phyloP scores from a whole-genome alignment of 225 moss, liverwort and hornwort genomes.

The Polytrichum commune region DNA sequence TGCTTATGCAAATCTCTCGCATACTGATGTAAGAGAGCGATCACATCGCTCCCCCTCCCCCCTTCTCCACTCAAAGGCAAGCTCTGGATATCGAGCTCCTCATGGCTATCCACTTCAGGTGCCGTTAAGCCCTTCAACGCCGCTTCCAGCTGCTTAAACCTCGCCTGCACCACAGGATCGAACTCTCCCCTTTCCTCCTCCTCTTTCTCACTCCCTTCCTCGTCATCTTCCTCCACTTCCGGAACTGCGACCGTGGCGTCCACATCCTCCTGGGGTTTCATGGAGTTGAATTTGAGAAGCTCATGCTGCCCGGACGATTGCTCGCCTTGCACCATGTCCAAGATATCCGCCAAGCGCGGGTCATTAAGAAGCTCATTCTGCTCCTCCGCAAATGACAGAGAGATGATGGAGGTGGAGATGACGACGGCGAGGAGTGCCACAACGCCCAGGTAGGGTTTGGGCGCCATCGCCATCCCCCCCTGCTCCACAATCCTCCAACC shows the following conservation, averaged over 20 bases:
- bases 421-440: too few species aligned
- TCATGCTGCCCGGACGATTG: background rate
- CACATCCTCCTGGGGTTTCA: background rate
- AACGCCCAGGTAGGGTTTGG: too few species aligned
- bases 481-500: too few species aligned
- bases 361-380: too few species aligned
- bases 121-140: conserved; percentile 28
- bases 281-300: background rate
- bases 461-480: too few species aligned
- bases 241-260: background rate
- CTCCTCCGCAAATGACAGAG: too few species aligned
- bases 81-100: conserved; percentile 16
- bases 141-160: conserved; percentile 40
- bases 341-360: too few species aligned
- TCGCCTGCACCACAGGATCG: conserved; percentile 28
- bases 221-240: background rate
- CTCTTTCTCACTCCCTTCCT: background rate
- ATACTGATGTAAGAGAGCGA: conserved; percentile 50
- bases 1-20: conserved; percentile 43
- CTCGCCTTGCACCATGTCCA: too few species aligned
- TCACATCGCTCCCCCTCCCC: conserved; percentile 37
- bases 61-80: background rate
- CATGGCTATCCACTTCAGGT: conserved; percentile 17
- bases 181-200: background rate
- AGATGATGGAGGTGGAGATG: too few species aligned